Evolutionary conservation across 345 rosid genomes (phyloP).

Genomic region (Acer campestre): DNA sequence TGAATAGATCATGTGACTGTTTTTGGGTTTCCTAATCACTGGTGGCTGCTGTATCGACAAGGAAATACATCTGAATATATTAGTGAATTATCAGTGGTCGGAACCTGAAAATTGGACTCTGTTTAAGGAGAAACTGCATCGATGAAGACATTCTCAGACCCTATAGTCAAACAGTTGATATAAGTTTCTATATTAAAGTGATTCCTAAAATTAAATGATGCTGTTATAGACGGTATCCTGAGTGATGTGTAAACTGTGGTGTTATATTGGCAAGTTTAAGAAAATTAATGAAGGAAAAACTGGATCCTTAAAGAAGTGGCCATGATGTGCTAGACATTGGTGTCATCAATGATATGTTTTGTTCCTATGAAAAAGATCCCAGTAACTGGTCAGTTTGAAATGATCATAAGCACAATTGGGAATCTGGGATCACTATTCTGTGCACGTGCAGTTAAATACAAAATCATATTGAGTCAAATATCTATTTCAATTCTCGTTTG

Average conservation of each 20-base stretch:
- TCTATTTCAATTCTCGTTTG: not conserved
- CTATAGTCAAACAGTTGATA: not conserved
- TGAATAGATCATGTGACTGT: not conserved
- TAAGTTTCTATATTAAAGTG: not conserved
- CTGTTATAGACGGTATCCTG: not conserved
- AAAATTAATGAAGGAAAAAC: too few species aligned
- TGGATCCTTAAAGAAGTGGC: not conserved
- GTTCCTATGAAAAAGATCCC: not conserved
- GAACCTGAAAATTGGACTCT: not conserved
- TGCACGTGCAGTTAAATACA: not conserved
- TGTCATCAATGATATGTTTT: not conserved
- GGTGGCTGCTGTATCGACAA: not conserved
- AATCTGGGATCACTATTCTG: not conserved
- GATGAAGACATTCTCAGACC: not conserved
- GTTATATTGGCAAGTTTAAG: not conserved
- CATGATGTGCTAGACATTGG: not conserved
- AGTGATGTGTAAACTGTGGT: not conserved
- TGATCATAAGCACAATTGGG: not conserved
- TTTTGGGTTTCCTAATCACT: not conserved
- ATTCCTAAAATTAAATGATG: not conserved
- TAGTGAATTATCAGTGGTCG: not conserved
- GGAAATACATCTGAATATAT: constrained; percentile 1
- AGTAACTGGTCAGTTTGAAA: not conserved
- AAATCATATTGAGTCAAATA: not conserved
- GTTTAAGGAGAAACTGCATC: not conserved